Evolutionary conservation across 345 rosid species (phyloP).

Genomic region (Jatropha curcas): DNA sequence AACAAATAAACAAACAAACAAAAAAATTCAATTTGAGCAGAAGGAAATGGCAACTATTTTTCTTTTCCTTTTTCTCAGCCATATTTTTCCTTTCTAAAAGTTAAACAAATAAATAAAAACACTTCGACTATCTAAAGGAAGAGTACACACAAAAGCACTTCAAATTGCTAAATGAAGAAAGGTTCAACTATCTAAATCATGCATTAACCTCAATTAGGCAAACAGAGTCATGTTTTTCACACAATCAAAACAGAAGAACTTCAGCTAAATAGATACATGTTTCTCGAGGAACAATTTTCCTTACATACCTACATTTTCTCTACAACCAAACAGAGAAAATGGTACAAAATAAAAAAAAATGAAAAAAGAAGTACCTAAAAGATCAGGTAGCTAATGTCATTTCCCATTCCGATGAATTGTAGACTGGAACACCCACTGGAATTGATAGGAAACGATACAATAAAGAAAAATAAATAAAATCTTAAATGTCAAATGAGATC

Average conservation of each 20-base stretch:
- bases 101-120: background rate
- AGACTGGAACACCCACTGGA: too few relatives aligned
- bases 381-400: too few relatives aligned
- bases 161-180: background rate
- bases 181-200: background rate
- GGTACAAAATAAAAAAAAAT: too few relatives aligned
- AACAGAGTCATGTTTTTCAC: background rate
- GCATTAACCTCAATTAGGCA: background rate
- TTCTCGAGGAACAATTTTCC: conserved; percentile 11
- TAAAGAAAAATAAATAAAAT: background rate
- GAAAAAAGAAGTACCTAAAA: background rate
- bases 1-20: too few relatives aligned
- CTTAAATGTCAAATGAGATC: background rate
- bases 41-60: background rate
- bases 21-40: background rate
- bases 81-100: background rate
- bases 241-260: too few relatives aligned
- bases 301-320: background rate
- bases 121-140: background rate
- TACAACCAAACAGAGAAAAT: conserved; percentile 8
- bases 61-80: too few relatives aligned
- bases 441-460: background rate
- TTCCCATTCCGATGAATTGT: conserved; percentile 8
- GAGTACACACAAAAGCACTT: background rate
- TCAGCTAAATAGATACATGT: background rate